Evolutionary conservation across 116 monocot species (phyloP).

Genomic region (Posidonia oceanica): DNA sequence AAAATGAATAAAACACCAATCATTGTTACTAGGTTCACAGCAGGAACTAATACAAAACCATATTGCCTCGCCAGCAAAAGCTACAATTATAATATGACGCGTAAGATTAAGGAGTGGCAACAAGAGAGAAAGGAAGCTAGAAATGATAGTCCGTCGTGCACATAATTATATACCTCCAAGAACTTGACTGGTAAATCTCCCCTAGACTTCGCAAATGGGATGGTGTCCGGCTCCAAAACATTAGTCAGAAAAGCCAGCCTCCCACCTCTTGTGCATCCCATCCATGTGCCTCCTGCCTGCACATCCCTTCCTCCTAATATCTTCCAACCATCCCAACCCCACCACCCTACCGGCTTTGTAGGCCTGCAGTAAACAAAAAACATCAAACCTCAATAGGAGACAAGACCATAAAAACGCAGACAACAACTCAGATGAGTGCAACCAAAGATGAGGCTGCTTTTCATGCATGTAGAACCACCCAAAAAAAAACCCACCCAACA

Average conservation of each 20-base stretch:
- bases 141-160: too few species aligned
- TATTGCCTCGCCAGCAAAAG: too few species aligned
- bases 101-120: background rate
- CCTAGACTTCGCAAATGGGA: constrained; percentile 38
- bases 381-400: background rate
- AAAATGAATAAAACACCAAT: too few species aligned
- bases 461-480: too few species aligned
- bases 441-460: too few species aligned
- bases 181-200: constrained; percentile 70
- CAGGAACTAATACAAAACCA: too few species aligned
- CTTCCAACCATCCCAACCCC: constrained; percentile 44
- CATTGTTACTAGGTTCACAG: too few species aligned
- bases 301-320: constrained; percentile 73
- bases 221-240: constrained; percentile 41
- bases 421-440: too few species aligned
- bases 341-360: constrained; percentile 61
- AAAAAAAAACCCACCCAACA: too few species aligned
- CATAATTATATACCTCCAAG: constrained; percentile 35
- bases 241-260: constrained; percentile 81
- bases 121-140: background rate
- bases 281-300: constrained; percentile 78
- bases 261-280: constrained; percentile 67
- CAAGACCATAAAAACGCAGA: too few species aligned
- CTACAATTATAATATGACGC: background rate
- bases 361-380: constrained; percentile 29